Conservation (phyloP, 2,329 filamentous ascomycete species). For the Ophiostoma perfectum region DNA sequence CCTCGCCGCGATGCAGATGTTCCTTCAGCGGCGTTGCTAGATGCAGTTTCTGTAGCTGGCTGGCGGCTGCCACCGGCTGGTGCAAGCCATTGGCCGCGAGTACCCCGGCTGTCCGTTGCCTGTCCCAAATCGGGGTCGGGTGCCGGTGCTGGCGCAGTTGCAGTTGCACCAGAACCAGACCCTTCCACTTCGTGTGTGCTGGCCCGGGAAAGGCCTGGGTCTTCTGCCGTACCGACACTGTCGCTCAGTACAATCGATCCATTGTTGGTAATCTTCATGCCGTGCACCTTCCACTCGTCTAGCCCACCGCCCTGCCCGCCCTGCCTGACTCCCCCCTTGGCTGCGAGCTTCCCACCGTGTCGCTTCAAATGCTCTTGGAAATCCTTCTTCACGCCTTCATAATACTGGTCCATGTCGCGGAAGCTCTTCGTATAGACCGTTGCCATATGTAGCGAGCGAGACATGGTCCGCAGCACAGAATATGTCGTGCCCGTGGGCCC, state of each 20-base stretch:
- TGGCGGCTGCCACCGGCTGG: background rate
- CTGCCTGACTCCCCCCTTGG: conserved; percentile 38
- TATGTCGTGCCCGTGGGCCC: conserved; percentile 45
- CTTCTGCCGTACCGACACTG: conserved; percentile 30
- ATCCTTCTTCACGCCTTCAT: conserved; percentile 46
- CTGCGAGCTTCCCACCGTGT: conserved; percentile 23
- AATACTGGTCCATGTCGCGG: conserved; percentile 49
- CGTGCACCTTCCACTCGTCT: conserved; percentile 48
- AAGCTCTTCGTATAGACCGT: conserved; percentile 51
- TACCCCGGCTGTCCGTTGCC: conserved; percentile 4
- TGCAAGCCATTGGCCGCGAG: background rate
- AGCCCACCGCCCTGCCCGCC: conserved; percentile 46
- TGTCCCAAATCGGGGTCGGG: background rate
- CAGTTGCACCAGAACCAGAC: conserved; percentile 21
- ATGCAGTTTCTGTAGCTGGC: background rate
- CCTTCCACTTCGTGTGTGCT: background rate
- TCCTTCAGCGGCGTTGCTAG: conserved; percentile 12
- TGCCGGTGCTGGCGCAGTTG: conserved; percentile 28
- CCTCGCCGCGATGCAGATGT: background rate
- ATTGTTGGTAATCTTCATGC: conserved; percentile 40
- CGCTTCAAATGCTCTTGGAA: conserved; percentile 30
- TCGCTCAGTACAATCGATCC: conserved; percentile 38
- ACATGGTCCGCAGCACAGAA: conserved; percentile 48
- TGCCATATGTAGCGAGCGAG: conserved; percentile 50
- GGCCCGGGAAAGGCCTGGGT: conserved; percentile 26